phyloP scores from a whole-genome alignment of 148 eudicot species.

The Talinum fruticosum region DNA sequence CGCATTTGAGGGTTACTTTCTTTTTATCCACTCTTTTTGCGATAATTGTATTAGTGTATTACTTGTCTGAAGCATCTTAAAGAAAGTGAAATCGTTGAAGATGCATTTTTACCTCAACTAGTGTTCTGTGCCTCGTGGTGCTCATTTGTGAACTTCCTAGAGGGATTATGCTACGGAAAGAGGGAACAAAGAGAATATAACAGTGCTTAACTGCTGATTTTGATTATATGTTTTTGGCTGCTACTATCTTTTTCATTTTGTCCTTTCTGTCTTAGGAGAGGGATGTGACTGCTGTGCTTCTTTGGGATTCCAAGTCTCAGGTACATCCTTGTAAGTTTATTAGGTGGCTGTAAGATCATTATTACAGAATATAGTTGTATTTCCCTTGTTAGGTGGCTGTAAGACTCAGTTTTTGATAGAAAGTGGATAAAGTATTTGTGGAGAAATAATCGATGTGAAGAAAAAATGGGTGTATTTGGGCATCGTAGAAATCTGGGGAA shows the following conservation, averaged over 20 bases:
- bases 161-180: neutral
- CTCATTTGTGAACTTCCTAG: neutral
- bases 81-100: neutral
- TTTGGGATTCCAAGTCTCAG: too few relatives aligned
- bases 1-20: neutral
- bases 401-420: too few relatives aligned
- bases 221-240: neutral
- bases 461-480: too few relatives aligned
- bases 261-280: neutral
- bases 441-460: too few relatives aligned
- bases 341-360: too few relatives aligned
- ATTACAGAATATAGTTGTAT: too few relatives aligned
- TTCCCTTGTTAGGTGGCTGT: too few relatives aligned
- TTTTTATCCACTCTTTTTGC: neutral
- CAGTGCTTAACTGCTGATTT: neutral
- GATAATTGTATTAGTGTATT: neutral
- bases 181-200: neutral
- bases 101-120: neutral
- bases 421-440: too few relatives aligned
- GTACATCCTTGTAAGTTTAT: too few relatives aligned
- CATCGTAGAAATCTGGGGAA: too few relatives aligned
- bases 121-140: neutral
- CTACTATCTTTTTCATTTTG: neutral
- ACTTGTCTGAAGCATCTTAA: neutral
- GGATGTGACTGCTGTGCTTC: neutral